Base-by-base conservation (phyloP, 2,329 filamentous ascomycete species). In the Grosmannia serpens region DNA sequence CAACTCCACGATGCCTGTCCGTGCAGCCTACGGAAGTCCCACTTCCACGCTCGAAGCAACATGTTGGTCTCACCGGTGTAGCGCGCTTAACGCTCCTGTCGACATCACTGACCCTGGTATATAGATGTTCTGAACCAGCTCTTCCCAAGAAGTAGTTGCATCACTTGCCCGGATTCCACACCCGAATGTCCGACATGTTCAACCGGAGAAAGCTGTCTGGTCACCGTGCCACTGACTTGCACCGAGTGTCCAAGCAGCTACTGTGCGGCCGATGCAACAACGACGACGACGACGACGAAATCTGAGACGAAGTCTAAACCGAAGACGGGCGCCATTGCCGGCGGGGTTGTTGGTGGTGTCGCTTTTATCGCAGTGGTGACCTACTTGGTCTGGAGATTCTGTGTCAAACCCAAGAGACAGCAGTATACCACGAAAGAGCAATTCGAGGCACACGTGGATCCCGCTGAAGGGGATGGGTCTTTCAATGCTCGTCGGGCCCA, bases 331-430 rank as follows among this genome's bases (percentile, higher is more conserved):
- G 89, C 89, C 38, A 96, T 99, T 63, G 92, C 88, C 2, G 94
- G 94, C 63, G 92, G 92, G 63, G 91, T 96, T 11, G 76, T 97
- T 50, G 94, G 91, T 63, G 94, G 91, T 64, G 71, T 97, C 17
- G 79, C 80, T n/a, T 78, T 85, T 52, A 79, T 97, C 56, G 86
- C 81, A n/a, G 73, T 89, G 44, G 70, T 88, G 57, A 86, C 86
- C 3, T 95, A 91, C 66, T 73, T 95, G 47, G 79, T 96, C 38
- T 97, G 89, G 88, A 86, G 86, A 70, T 95, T 89, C 74, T 89
- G 86, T 69, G 85, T 95, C 69, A 92, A 91, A 75, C 85, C 83
- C 62, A 86, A 86, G 75, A 82, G 91, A 67, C 80, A 84, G 64
- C 82, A 76, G 47, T 71, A 71, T 35, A 49, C 58, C 44, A 29